These are phyloP conservation scores for Coemansia sp. DNA, from an alignment of 192 early-diverging fungal species.

Conservation along the genomic window DNA sequence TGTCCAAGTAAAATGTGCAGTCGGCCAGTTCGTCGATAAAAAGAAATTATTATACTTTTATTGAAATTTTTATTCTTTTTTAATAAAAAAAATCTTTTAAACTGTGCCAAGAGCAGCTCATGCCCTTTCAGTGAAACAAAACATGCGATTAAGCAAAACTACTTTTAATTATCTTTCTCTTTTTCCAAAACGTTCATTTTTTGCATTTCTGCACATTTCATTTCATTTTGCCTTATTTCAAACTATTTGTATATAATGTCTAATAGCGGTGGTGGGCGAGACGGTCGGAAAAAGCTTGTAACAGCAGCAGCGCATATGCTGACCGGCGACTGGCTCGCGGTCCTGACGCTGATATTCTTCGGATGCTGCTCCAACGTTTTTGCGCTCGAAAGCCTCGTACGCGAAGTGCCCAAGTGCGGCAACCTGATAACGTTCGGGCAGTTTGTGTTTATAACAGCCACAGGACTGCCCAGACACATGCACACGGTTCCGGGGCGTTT, in stretches of 20 bases:
- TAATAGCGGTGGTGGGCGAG: too few relatives aligned
- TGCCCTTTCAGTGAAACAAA: too few relatives aligned
- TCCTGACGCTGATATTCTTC: constrained; percentile 74
- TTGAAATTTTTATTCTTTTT: too few relatives aligned
- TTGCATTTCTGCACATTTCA: too few relatives aligned
- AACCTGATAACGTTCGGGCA: constrained; percentile 82
- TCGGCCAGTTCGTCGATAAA: too few relatives aligned
- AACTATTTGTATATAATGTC: too few relatives aligned
- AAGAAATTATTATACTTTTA: too few relatives aligned
- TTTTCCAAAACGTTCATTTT: background rate
- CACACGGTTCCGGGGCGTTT: constrained; percentile 22
- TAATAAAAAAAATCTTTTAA: too few relatives aligned
- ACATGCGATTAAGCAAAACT: background rate
- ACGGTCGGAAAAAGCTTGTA: background rate
- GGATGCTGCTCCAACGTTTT: constrained; percentile 88
- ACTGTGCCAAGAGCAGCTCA: too few relatives aligned
- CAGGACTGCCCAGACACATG: constrained; percentile 61
- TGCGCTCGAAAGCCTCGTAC: constrained; percentile 75
- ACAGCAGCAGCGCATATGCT: constrained; percentile 18
- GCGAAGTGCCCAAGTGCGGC: constrained; percentile 58
- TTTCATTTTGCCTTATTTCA: too few relatives aligned
- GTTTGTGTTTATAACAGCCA: constrained; percentile 73
- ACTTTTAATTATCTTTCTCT: background rate
- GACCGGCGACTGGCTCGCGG: constrained; percentile 57
- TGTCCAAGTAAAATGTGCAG: too few relatives aligned